Conservation (phyloP, 2,329 filamentous ascomycete genomes). For the Xylaria sp. region DNA sequence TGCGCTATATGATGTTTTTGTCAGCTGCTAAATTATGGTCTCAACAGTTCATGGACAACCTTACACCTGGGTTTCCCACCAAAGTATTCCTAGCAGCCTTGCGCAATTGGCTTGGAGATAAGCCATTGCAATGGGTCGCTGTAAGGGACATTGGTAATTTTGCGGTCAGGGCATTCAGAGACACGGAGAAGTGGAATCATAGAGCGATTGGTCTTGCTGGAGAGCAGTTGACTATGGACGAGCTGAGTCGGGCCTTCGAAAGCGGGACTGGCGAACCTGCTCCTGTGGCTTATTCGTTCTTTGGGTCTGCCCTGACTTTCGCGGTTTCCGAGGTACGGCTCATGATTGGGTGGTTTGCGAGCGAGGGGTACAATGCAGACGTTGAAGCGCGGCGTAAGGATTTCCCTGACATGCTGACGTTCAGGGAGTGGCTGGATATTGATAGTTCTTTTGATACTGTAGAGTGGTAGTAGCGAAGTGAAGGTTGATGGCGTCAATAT, state of each 20-base stretch:
- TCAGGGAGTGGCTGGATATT: conserved; percentile 42
- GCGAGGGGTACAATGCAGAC: conserved; percentile 44
- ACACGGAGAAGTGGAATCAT: conserved; percentile 45
- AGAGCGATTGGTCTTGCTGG: conserved; percentile 50
- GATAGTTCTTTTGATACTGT: conserved; percentile 39
- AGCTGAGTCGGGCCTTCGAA: conserved; percentile 39
- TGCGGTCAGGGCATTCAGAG: conserved; percentile 49
- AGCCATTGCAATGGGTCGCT: conserved; percentile 49
- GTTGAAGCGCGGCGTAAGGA: conserved; percentile 39
- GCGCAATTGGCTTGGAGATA: conserved; percentile 41
- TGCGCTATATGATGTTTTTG: not conserved
- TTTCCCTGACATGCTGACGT: conserved; percentile 40
- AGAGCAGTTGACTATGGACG: conserved; percentile 49
- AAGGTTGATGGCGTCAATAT: not conserved
- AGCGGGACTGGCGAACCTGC: conserved; percentile 38
- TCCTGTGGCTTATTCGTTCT: conserved; percentile 39
- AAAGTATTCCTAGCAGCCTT: conserved; percentile 46
- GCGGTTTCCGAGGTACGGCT: conserved; percentile 39
- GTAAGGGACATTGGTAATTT: conserved; percentile 53
- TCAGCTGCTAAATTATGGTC: conserved; percentile 1
- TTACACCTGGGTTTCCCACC: conserved; percentile 43
- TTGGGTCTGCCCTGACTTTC: conserved; percentile 41
- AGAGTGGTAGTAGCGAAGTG: not conserved
- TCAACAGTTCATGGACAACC: conserved; percentile 62
- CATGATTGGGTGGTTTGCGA: conserved; percentile 46